Evolutionary conservation across 1,139 yeast genomes (phyloP), one percentile per base, ranked within the genome.

Genomic region (Candida sp.): DNA sequence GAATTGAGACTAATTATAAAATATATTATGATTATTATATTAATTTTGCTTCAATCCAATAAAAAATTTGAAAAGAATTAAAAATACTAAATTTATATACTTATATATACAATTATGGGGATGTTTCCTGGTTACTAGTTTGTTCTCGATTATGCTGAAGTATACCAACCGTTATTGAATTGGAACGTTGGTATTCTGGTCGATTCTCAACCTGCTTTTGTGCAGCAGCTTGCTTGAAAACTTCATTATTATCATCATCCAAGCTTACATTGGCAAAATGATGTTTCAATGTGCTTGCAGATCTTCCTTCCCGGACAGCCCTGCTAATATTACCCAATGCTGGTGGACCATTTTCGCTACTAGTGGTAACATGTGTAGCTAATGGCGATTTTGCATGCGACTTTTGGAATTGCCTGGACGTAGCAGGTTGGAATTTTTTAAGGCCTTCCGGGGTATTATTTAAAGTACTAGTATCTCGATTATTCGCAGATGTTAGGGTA

Each of bases 91-190:
- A 15, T 15, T 15, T 15, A 15, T 15, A 15, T 15, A 15, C 19
- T 15, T 15, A 15, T 15, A 15, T 15, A 15, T 15, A 15, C 19
- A 15, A 15, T 15, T 15, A 15, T 15, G 19, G 19, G 19, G 19
- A 15, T 15, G 19, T 15, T 15, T 15, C 19, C 19, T 15, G 19
- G 19, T 15, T 15, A 15, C 19, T 15, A 12, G 6, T 12, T 32
- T 32, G 12, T 32, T 43, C 40, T 19, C 36, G 39, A 36, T 58
- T 49, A 45, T 63, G 64, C 47, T 69, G 77, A 33, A 73, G 60
- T 8, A 73, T 52, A 0, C 74, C 78, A 44, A 73, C 64, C 1
- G 76, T 61, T 22, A 73, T 63, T 2, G 77, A 71, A 52, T 69
- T 73, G 3, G 77, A 70, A 23, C 79, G 59, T 45, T 60, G 61